phyloP scores from a whole-genome alignment of 2,329 filamentous ascomycete species.

The Arthrobotrys megalospora region DNA sequence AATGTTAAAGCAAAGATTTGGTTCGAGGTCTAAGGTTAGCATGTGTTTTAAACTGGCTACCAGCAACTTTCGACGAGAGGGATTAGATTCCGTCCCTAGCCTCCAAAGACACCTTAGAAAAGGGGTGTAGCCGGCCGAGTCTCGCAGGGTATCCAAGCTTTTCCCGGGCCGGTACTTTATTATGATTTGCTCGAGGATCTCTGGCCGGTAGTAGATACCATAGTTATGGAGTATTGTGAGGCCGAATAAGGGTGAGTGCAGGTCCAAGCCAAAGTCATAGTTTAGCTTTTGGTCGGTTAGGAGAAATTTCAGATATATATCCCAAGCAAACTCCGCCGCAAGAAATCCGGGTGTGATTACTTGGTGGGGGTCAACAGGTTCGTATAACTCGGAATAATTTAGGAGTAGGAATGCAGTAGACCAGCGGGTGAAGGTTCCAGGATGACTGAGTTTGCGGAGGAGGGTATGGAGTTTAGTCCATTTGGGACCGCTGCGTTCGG shows the following conservation, averaged over 20 bases:
- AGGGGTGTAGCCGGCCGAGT: not conserved
- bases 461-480: constrained; percentile 35
- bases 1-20: not conserved
- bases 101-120: constrained; percentile 16
- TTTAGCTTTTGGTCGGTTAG: constrained; percentile 25
- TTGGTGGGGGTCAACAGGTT: not conserved
- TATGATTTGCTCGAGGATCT: constrained; percentile 13
- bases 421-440: constrained; percentile 6
- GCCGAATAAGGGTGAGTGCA: not conserved
- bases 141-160: not conserved
- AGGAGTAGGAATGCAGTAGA: constrained; percentile 5
- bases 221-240: constrained; percentile 17
- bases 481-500: constrained; percentile 29
- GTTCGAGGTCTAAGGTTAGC: constrained; percentile 14
- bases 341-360: constrained; percentile 10
- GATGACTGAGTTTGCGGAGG: constrained; percentile 23
- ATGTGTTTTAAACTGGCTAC: constrained; percentile 13
- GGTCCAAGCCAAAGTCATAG: constrained; percentile 28
- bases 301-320: constrained; percentile 38
- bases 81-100: not conserved
- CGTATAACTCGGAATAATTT: not conserved
- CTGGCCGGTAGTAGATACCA: not conserved
- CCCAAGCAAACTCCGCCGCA: constrained; percentile 12
- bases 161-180: not conserved
- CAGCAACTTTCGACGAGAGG: not conserved